Percentiles rank a stretch among this genome's conserved stretches.
These are phyloP conservation scores for Hanseniaspora jakobsenii DNA, from an alignment of 805 yeast genomes.

Conservation along the genomic window DNA sequence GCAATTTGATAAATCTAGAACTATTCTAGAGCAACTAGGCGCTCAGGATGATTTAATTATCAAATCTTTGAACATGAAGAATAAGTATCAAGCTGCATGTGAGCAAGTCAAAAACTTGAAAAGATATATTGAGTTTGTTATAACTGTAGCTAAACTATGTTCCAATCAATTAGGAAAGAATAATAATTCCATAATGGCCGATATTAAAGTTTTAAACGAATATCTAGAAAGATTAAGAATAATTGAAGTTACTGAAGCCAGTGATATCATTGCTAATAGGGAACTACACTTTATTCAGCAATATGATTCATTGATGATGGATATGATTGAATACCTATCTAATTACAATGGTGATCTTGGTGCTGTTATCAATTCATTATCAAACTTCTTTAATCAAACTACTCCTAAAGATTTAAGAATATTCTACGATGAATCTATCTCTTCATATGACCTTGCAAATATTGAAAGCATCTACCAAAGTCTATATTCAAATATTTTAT, in stretches of 20 bases:
- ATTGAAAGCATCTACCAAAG: conserved; percentile 37
- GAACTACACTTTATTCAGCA: neutral
- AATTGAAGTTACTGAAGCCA: too few species aligned
- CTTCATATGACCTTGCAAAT: conserved; percentile 22
- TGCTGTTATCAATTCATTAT: conserved; percentile 39
- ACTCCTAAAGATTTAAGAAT: neutral
- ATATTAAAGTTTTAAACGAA: too few species aligned
- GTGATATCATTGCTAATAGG: neutral
- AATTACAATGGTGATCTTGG: conserved; percentile 20
- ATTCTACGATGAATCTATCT: neutral
- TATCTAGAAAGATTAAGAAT: too few species aligned
- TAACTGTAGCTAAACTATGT: too few species aligned
- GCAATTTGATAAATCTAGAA: conserved; percentile 19
- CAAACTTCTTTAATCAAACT: conserved; percentile 27
- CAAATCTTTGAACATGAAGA: conserved; percentile 8
- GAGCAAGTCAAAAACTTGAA: conserved; percentile 28
- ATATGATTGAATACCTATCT: neutral
- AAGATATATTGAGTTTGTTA: conserved; percentile 26
- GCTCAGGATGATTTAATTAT: conserved; percentile 17
- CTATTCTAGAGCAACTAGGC: conserved; percentile 21
- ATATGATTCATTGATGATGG: neutral
- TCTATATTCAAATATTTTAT: conserved; percentile 46
- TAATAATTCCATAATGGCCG: too few species aligned
- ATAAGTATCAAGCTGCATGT: conserved; percentile 16
- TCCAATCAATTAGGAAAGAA: too few species aligned